Evolutionary conservation across 768 basidiomycete species (phyloP).

Genomic region (Boletus eberwhitei): DNA sequence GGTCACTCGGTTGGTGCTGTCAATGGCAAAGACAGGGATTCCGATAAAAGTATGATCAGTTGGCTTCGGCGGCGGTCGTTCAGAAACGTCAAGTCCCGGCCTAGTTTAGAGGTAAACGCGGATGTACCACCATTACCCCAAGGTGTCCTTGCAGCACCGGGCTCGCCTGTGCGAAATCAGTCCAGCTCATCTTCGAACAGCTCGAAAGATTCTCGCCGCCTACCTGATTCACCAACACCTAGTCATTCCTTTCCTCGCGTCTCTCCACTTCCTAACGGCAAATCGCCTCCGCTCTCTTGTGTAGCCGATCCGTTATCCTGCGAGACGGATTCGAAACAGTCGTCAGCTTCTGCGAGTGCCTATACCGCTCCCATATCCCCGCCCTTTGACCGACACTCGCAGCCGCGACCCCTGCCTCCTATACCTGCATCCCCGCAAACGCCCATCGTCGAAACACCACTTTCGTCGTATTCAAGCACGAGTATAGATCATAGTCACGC

Average conservation of each 20-base stretch:
- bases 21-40: slow-evolving; percentile 34
- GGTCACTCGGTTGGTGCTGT: slow-evolving; percentile 31
- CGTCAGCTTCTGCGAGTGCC: slow-evolving; percentile 16
- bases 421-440: slow-evolving; percentile 33
- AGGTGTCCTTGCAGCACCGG: slow-evolving; percentile 5
- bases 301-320: not conserved
- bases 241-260: slow-evolving; percentile 3
- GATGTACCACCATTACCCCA: slow-evolving; percentile 15
- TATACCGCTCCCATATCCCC: slow-evolving; percentile 8
- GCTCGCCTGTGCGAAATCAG: slow-evolving; percentile 22
- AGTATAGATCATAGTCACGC: slow-evolving; percentile 16
- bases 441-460: slow-evolving; percentile 14
- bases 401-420: slow-evolving; percentile 18
- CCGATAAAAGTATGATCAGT: slow-evolving; percentile 37
- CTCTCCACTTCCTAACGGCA: slow-evolving; percentile 16
- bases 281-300: slow-evolving; percentile 2
- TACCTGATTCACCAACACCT: slow-evolving; percentile 17
- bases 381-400: slow-evolving; percentile 9
- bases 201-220: slow-evolving; percentile 24
- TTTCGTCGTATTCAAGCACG: slow-evolving; percentile 17
- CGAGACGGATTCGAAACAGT: slow-evolving; percentile 23
- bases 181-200: slow-evolving; percentile 24
- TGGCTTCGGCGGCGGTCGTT: slow-evolving; percentile 32
- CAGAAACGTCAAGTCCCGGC: slow-evolving; percentile 22
- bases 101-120: slow-evolving; percentile 17